Evolutionary conservation across 2,329 filamentous ascomycete species (phyloP), one percentile per base, ranked within the genome.

Genomic region (Erysiphe neolycopersici): DNA sequence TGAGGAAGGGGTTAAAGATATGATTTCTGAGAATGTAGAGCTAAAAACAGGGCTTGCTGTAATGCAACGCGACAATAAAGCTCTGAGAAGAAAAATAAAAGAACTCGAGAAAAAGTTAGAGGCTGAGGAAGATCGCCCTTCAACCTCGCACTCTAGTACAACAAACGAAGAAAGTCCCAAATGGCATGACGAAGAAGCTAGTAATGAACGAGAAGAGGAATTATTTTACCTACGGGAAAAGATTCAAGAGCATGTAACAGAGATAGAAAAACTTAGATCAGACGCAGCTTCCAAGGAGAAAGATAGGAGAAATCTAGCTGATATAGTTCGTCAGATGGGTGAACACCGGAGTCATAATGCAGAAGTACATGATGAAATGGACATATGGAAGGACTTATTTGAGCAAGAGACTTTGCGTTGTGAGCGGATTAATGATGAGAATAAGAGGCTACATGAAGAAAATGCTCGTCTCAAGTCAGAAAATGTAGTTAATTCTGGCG

Each of bases 21-120:
- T 94, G 77, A 92, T 95, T 53, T 84, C 83, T 38, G 87, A 94
- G 60, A 98, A 94, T 53, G 87, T 95, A 4, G 84, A 94, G 57
- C 69, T 95, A 41, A 89, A 91, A 60, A 93, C 87, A 0, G 82
- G 81, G 47, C 71, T 94, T 38, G 75, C 87, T 3, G 81, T 89
- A 32, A 68, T 89, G 46, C 83, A 92, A 59, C 82, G 91, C 49
- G 89, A 98, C 54, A 89, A 83, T 56, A 89, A 91, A 58, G 67
- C 76, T 17, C 60, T 95, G 45, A 76, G 83, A 18, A 75, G 79
- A 48, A 76, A 79, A 50, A 69, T 92, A 46, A 81, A 85, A 53
- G 84, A 94, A 52, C 62, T 95, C 40, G 85, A 95, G 60, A 82
- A 80, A 56, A 77, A 79, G 52, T 60, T 85, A 12, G 71, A 74